Conservation (phyloP, 306 rosid species). For the Morella rubra region DNA sequence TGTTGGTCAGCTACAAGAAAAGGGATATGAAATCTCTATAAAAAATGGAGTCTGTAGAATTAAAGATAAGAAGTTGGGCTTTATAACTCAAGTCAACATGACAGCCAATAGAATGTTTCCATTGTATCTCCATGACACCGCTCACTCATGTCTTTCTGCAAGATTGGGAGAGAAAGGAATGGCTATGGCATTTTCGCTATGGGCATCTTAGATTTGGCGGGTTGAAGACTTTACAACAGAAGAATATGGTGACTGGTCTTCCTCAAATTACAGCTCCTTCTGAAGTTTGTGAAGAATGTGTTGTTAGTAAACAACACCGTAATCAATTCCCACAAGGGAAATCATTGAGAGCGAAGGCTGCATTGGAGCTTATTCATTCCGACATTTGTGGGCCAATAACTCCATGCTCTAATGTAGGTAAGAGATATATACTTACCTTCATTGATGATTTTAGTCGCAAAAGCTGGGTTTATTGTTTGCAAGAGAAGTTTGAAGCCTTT, state of each 20-base stretch:
- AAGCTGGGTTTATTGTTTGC: not conserved
- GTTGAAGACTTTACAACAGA: not conserved
- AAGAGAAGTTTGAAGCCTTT: conserved; percentile 1
- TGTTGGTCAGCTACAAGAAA: no score
- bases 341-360: not conserved
- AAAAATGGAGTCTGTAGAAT: no score
- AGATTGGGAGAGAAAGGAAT: not conserved
- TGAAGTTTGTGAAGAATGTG: conserved; percentile 6
- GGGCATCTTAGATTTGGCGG: not conserved
- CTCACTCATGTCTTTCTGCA: not conserved
- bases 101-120: no score
- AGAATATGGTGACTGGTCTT: not conserved
- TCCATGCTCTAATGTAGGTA: not conserved
- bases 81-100: no score
- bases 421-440: not conserved
- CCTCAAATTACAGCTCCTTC: not conserved
- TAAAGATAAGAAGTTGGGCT: no score
- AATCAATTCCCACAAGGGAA: not conserved
- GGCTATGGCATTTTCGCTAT: not conserved
- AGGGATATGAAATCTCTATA: no score
- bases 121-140: not conserved
- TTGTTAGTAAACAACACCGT: not conserved
- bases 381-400: not conserved
- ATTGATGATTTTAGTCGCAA: conserved; percentile 15
- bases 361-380: not conserved